Percentiles rank a stretch among this genome's conserved stretches.
phyloP scores from a whole-genome alignment of 2,329 filamentous ascomycete species.

The Sporothrix mexicana region DNA sequence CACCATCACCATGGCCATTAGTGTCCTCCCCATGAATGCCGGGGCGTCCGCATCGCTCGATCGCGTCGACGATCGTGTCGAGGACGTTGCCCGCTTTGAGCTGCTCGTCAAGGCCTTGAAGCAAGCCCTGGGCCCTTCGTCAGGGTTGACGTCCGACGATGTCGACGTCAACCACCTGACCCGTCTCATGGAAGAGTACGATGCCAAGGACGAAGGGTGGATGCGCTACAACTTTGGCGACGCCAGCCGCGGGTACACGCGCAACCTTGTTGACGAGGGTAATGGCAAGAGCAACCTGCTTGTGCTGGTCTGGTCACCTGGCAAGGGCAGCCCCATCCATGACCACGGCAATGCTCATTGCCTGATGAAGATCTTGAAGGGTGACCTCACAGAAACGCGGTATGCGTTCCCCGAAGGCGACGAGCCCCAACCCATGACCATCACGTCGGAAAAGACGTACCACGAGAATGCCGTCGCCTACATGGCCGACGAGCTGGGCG shows the following conservation, averaged over 20 bases:
- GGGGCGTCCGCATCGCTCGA: slow-evolving; percentile 14
- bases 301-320: slow-evolving; percentile 87
- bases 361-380: slow-evolving; percentile 86
- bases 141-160: slow-evolving; percentile 80
- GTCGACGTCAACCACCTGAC: slow-evolving; percentile 76
- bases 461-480: slow-evolving; percentile 79
- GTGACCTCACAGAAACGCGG: slow-evolving; percentile 78
- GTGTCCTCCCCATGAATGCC: slow-evolving; percentile 26
- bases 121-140: slow-evolving; percentile 75
- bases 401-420: slow-evolving; percentile 71
- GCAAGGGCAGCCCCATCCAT: slow-evolving; percentile 82
- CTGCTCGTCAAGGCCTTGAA: slow-evolving; percentile 75
- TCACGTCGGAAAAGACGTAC: slow-evolving; percentile 72
- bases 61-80: slow-evolving; percentile 25
- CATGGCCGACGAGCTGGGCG: slow-evolving; percentile 87
- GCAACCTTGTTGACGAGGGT: slow-evolving; percentile 88
- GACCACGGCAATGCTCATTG: slow-evolving; percentile 90
- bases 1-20: slow-evolving; percentile 18
- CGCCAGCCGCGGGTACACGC: slow-evolving; percentile 72
- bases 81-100: slow-evolving; percentile 63
- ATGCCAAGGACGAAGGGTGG: slow-evolving; percentile 74
- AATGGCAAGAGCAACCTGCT: slow-evolving; percentile 71
- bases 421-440: slow-evolving; percentile 56
- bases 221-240: slow-evolving; percentile 76
- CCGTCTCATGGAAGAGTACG: slow-evolving; percentile 75